A percentile compares a stretch with the other conserved stretches of the same genome.
These are phyloP conservation scores for Gossypium armourianum DNA, from an alignment of 441 rosid genomes.

Conservation along the genomic window DNA sequence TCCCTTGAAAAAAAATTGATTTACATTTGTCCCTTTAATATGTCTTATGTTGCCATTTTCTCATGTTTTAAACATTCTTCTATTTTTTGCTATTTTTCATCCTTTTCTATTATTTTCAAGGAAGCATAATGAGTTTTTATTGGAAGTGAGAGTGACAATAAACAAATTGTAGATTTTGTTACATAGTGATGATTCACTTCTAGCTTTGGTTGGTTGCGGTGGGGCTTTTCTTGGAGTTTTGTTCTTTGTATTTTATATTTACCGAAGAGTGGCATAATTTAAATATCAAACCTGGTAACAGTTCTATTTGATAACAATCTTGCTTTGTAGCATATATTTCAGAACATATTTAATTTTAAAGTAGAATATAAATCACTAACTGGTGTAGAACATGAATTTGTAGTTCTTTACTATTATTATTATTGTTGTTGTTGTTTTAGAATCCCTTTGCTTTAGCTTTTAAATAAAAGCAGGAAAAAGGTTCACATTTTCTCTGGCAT, in stretches of 20 bases:
- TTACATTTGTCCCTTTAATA: neutral
- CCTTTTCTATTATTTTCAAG: neutral
- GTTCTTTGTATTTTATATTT: neutral
- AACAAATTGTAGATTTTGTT: neutral
- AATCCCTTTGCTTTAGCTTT: neutral
- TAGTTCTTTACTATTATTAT: neutral
- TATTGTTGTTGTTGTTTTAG: neutral
- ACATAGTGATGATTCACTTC: neutral
- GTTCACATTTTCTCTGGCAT: neutral
- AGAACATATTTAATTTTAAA: neutral
- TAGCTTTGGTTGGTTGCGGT: neutral
- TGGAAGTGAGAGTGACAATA: neutral
- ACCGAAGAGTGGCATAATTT: neutral
- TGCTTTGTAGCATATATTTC: neutral
- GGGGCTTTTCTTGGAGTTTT: neutral
- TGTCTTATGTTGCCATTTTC: neutral
- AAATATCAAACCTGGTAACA: neutral
- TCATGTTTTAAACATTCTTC: conserved; percentile 10
- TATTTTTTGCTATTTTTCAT: conserved; percentile 10
- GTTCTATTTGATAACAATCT: neutral
- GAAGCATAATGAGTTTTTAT: conserved; percentile 7
- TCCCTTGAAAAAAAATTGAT: conserved; percentile 8
- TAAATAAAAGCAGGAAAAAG: neutral
- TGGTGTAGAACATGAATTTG: neutral
- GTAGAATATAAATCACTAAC: neutral